Base-by-base conservation (phyloP, 1,284 basidiomycete genomes). In the Athelia psychrophila region DNA sequence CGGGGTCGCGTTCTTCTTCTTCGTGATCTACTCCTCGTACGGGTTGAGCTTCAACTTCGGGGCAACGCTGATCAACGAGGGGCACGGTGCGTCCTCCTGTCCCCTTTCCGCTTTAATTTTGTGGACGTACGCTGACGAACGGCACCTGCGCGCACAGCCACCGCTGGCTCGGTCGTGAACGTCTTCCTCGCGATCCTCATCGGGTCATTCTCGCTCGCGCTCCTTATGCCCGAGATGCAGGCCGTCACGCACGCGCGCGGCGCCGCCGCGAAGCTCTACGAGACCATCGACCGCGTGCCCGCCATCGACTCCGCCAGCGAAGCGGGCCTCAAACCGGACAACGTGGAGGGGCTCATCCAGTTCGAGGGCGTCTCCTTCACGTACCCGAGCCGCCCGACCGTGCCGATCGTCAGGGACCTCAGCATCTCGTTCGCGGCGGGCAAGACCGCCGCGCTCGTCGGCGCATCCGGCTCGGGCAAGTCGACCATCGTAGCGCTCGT, bases 241-340 rank as follows among this genome's bases (percentile, higher is more conserved):
- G 90, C 93, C 12, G 77, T 98, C 56, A 83, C 84, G 5, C 86
- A 90, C 60, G 95, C 81, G 33, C 84, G 86, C 59, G 92, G 86
- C 20, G 95, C 96, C 8, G 96, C 95, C n/a, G 92, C 92, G 35
- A 98, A 98, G 70, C 76, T 99, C 2, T 98, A 82, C 66, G 78
- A 84, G 36, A 97, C 95, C 3, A 98, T 99, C 61, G 93, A 97
- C 67, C 88, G 93, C 52, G 73, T 88, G 54, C 84, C 94, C 49
- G 65, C 74, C 3, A 99, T 99, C 62, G 95, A 98, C 69, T 93
- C 92, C 2, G 76, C 86, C 1, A 76, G 84, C 55, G 75, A 81
- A 0, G 74, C 66, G 1, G 96, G 96, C 9, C 70, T 85, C 44
- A 86, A 87, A 64, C 94, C 85, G 0, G 83, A 84, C 22, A 70